Base-by-base conservation (phyloP, 2,329 filamentous ascomycete species). In the Nigrospora oryzae region DNA sequence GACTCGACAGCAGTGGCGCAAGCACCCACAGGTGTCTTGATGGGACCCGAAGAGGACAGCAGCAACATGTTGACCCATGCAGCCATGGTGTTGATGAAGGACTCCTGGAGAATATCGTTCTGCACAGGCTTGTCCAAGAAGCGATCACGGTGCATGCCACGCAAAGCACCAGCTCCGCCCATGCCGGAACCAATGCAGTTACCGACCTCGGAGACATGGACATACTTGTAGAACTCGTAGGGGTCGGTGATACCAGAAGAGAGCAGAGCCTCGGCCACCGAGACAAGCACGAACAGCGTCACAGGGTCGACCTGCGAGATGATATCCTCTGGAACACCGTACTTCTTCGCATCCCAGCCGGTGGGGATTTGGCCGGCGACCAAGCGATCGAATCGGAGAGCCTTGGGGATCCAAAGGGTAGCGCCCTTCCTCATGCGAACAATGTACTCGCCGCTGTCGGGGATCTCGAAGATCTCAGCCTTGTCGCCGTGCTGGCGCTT, bases 11-110 rank as follows among this genome's bases (percentile, higher is more conserved):
- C 87, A 31, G 93, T 98, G 46, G 93, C 93, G 63, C 93, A 98
- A 60, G 93, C 93, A 73, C 91, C 93, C 42, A 97, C 93, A 4
- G 93, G 93, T 1, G 94, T 97, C 77, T 97, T 96, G 77, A 98
- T 97, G 36, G 93, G 89, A 55, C 93, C 93, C 43, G 93, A 97
- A 5, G 93, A 97, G 5, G 93, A 98, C 52, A 98, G 74, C 52
- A 98, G 75, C 69, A 98, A 74, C 93, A 98, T 98, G 75, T 98
- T 98, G 46, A 98, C 90, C 93, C 93, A 98, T 14, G 93, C 93
- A 56, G 88, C 85, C 91, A 98, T 98, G 45, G 93, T 98, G 77
- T 98, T 98, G 79, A 98, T 97, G 76, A 98, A 98, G 12, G 93
- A 97, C 70, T 98, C 93, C 63, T 98, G 94, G 13, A 98, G 79